Base-by-base conservation (phyloP, 768 basidiomycete species). In the Suillus weaverae region DNA sequence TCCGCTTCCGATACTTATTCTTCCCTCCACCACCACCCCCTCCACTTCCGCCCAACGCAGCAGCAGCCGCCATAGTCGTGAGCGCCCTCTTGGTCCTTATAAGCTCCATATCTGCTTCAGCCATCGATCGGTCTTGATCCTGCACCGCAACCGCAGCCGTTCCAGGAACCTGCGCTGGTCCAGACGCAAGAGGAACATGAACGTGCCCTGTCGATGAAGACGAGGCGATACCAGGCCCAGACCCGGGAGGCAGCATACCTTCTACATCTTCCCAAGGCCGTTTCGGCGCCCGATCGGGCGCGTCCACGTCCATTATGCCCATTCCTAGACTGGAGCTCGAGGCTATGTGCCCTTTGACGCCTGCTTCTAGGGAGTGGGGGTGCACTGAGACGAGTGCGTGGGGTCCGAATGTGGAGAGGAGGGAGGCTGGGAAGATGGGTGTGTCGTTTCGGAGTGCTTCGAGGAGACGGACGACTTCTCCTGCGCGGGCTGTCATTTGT, bases 91-190 rank as follows among this genome's bases (percentile, higher is more conserved):
- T 94, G 35, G 84, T 88, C 9, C 91, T 86, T 66, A 94, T 94
- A 65, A 91, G 82, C 67, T 91, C 90, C 91, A 94, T 94, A 70
- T 94, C 91, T 65, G 89, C 85, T 74, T 93, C 90, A 8, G 91
- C 91, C 1, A 88, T 89, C 4, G 87, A 80, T 67, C 86, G 86
- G 33, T 76, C 77, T 62, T 84, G 80, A 30, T 76, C 57, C 11
- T 41, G 30, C n/a, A 3, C 35, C 18, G 51, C 14, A 5, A 4
- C 55, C 10, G 53, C 3, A 5, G 2, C 51, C 51, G 51, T 33
- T 10, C 68, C 66, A 26, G 48, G 30, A 14, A 71, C 61, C 22
- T 44, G 63, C 9, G 8, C 30, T 0, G 4, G 0, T 44, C 44
- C 44, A 30, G 50, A 30, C 2, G 30, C 16, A 7, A 51, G 26